phyloP scores from a whole-genome alignment of 2,329 filamentous ascomycete genomes.

The Clarireedia monteithiana region DNA sequence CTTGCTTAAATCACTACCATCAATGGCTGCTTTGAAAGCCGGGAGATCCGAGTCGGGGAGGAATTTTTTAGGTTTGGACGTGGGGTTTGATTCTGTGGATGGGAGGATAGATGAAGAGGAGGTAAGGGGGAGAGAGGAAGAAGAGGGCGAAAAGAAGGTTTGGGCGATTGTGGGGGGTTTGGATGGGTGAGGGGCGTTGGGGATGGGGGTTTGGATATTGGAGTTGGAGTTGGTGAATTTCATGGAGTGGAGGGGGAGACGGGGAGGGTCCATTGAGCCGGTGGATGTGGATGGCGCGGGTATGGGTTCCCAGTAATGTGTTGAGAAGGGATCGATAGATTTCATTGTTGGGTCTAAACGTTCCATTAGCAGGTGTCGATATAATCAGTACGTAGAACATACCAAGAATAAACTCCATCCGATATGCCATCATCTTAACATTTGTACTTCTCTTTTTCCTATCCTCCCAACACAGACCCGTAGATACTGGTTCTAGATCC shows the following conservation, averaged over 20 bases:
- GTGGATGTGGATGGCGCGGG: neutral
- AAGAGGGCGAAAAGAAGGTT: neutral
- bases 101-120: neutral
- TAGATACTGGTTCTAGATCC: slow-evolving; percentile 68
- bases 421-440: slow-evolving; percentile 50
- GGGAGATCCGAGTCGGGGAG: slow-evolving; percentile 21
- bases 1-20: slow-evolving; percentile 66
- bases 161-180: neutral
- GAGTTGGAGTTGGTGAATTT: slow-evolving; percentile 14
- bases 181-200: neutral
- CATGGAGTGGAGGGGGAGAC: slow-evolving; percentile 27
- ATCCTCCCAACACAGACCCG: slow-evolving; percentile 79
- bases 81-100: neutral
- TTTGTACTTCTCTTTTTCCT: slow-evolving; percentile 38
- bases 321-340: slow-evolving; percentile 79
- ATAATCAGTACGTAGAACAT: slow-evolving; percentile 8
- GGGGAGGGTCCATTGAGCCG: slow-evolving; percentile 29
- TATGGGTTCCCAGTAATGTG: slow-evolving; percentile 60
- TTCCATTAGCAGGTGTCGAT: slow-evolving; percentile 1
- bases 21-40: slow-evolving; percentile 59
- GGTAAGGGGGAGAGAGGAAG: neutral
- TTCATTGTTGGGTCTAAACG: slow-evolving; percentile 30
- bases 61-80: slow-evolving; percentile 22
- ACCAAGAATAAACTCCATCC: slow-evolving; percentile 59
- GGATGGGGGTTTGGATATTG: neutral